Evolutionary conservation across 768 basidiomycete species (phyloP).

Genomic region (Cystobasidium onofrii): DNA sequence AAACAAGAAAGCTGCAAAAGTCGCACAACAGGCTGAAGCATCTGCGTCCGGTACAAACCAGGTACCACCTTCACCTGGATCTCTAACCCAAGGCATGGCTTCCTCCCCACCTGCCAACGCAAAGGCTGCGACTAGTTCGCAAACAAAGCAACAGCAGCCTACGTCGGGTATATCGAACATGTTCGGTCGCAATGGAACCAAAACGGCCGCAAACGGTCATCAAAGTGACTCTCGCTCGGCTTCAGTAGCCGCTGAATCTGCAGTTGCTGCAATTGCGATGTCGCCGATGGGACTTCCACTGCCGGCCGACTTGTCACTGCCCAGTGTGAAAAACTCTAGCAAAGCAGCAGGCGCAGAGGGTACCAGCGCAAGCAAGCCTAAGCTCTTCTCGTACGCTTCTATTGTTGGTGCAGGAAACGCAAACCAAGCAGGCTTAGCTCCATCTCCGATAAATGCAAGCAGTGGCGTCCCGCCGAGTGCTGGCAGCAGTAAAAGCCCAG

Average conservation of each 20-base stretch:
- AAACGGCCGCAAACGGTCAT: background rate
- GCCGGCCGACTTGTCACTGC: slow-evolving; percentile 1
- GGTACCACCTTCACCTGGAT: background rate
- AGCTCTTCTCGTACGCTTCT: slow-evolving; percentile 26
- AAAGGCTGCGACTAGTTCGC: background rate
- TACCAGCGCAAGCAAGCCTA: background rate
- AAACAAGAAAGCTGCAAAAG: slow-evolving; percentile 28
- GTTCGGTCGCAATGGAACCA: slow-evolving; percentile 12
- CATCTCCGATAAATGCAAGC: background rate
- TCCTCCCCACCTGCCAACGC: background rate
- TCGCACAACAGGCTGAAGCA: background rate
- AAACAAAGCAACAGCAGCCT: background rate
- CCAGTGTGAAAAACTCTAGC: background rate
- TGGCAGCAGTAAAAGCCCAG: background rate
- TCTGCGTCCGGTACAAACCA: background rate
- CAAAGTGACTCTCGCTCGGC: background rate
- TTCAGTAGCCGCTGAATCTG: background rate
- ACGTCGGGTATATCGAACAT: slow-evolving; percentile 22
- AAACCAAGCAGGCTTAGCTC: background rate
- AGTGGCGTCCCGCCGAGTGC: background rate
- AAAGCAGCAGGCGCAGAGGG: background rate
- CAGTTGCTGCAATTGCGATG: slow-evolving; percentile 24
- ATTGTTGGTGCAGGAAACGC: background rate
- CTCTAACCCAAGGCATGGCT: background rate
- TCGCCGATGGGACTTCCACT: slow-evolving; percentile 26